Evolutionary conservation across 495 filamentous ascomycete genomes (phyloP), one percentile per base, ranked within the genome.

Genomic region (Podospora conica): DNA sequence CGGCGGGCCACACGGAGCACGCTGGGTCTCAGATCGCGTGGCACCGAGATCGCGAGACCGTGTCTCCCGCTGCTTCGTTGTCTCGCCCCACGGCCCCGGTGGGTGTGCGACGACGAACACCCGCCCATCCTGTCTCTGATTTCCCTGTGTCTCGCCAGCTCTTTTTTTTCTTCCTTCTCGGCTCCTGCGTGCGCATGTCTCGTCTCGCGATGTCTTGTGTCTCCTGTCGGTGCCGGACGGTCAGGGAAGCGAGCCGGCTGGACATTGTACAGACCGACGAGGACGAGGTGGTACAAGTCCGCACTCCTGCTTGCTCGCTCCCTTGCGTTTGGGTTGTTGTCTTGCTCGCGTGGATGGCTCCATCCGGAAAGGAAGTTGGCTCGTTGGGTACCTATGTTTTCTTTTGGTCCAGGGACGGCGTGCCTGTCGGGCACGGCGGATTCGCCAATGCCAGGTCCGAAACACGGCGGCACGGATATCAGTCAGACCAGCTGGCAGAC

Each of bases 11-110:
- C 53, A 22, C 25, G n/a, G n/a, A 53, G 61, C 25, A 9, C n/a
- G n/a, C n/a, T n/a, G 10, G 53, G 61, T 63, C 53, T 63, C 55
- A 55, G 61, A 63, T 63, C 61, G 61, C 61, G 61, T 63, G 53
- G 61, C 61, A 63, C 61, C 61, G 29, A 63, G 48, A 55, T 63
- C 61, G 48, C 48, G 61, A 63, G 61, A 56, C 61, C 24, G 61
- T 63, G 48, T 63, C 40, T 48, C 61, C 24, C 61, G 40, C 40
- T 27, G 29, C 59, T 53, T 18, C 61, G 24, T 63, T 63, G 48
- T 55, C 12, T 28, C 40, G n/a, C 40, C 40, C 40, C 40, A 48
- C 40, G 40, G 40, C 40, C 40, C 40, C 40, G 40, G 18, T 48
- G 40, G 18, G 40, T 48, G 40, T 48, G 40, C 40, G 40, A 48